Evolutionary conservation across 2,329 filamentous ascomycete genomes (phyloP).

Genomic region (Stemphylium beticola): DNA sequence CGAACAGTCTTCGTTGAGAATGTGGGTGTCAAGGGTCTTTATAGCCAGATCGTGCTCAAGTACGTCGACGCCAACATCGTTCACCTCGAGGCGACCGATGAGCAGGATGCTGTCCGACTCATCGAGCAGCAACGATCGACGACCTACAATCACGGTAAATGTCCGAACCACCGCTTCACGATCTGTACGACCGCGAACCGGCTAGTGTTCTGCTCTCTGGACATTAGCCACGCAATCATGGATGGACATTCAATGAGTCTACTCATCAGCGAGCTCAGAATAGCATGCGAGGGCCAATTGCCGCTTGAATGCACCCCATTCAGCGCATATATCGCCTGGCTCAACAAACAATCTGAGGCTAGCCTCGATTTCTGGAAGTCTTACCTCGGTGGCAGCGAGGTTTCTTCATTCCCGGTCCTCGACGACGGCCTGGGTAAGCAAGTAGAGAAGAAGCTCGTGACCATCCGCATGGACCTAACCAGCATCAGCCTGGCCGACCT

Average conservation of each 20-base stretch:
- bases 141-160: slow-evolving; percentile 31
- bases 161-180: slow-evolving; percentile 43
- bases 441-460: slow-evolving; percentile 29
- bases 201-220: slow-evolving; percentile 36
- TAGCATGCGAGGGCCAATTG: slow-evolving; percentile 35
- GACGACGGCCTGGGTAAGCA: slow-evolving; percentile 26
- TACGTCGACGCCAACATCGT: slow-evolving; percentile 32
- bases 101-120: slow-evolving; percentile 26
- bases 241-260: slow-evolving; percentile 45
- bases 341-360: slow-evolving; percentile 29
- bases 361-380: slow-evolving; percentile 43
- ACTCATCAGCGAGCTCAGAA: slow-evolving; percentile 34
- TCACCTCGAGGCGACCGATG: slow-evolving; percentile 27
- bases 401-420: slow-evolving; percentile 42
- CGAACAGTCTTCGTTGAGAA: slow-evolving; percentile 44
- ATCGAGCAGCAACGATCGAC: slow-evolving; percentile 32
- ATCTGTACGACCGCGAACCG: slow-evolving; percentile 32
- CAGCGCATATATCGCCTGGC: slow-evolving; percentile 42
- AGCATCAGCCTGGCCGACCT: slow-evolving; percentile 35
- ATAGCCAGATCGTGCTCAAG: slow-evolving; percentile 42
- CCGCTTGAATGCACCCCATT: slow-evolving; percentile 35
- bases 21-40: slow-evolving; percentile 37
- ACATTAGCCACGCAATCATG: slow-evolving; percentile 47
- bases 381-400: slow-evolving; percentile 38
- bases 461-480: slow-evolving; percentile 38